phyloP scores from a whole-genome alignment of 768 basidiomycete species.

The Cyclocybe aegerita region DNA sequence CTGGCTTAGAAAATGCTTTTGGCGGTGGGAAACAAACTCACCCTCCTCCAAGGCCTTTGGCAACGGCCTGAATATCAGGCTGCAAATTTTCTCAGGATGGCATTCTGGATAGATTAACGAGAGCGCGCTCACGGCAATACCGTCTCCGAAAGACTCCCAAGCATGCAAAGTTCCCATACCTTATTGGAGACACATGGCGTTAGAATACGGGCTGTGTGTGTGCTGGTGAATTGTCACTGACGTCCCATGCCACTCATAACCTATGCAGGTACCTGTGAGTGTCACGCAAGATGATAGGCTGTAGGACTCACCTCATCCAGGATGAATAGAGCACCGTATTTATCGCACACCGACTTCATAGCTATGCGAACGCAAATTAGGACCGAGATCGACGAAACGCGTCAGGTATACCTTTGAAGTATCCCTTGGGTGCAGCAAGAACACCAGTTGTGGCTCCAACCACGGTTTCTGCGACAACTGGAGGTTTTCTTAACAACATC shows the following conservation, averaged over 20 bases:
- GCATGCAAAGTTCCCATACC: conserved; percentile 87
- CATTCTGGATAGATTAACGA: neutral
- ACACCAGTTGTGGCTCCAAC: conserved; percentile 84
- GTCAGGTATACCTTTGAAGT: conserved; percentile 54
- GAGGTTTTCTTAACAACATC: neutral
- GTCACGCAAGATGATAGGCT: neutral
- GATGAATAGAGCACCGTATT: conserved; percentile 76
- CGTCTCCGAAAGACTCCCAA: conserved; percentile 84
- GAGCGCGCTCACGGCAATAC: conserved; percentile 41
- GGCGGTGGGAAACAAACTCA: conserved; percentile 28
- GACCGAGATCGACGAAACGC: neutral
- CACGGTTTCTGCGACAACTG: conserved; percentile 85
- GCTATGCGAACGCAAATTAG: conserved; percentile 29
- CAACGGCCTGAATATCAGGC: conserved; percentile 88
- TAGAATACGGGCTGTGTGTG: neutral
- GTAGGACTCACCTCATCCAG: conserved; percentile 66
- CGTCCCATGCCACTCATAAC: conserved; percentile 92
- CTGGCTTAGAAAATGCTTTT: neutral
- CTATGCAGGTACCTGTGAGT: conserved; percentile 20
- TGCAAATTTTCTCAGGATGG: conserved; percentile 14
- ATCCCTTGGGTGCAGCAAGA: conserved; percentile 76
- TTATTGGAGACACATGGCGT: conserved; percentile 21
- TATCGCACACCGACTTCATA: conserved; percentile 81
- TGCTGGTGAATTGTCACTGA: conserved; percentile 32
- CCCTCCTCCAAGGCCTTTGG: conserved; percentile 91